Evolutionary conservation across 2,329 filamentous ascomycete genomes (phyloP).

Genomic region (Alternaria gansuensis): DNA sequence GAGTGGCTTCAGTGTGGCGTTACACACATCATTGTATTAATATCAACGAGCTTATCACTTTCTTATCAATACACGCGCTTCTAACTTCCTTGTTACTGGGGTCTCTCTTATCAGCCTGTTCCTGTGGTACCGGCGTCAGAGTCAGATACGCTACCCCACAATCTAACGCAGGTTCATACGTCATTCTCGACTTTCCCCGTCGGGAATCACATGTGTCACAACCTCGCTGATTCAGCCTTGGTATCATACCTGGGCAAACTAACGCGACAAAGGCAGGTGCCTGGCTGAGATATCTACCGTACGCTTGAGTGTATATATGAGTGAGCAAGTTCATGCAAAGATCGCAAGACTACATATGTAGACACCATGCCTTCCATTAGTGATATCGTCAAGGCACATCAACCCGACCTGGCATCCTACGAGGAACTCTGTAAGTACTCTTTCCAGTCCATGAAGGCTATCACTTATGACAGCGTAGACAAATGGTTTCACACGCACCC

Average conservation of each 20-base stretch:
- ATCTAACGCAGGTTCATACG: slow-evolving; percentile 18
- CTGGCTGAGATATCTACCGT: slow-evolving; percentile 7
- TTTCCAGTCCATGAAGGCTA: not conserved
- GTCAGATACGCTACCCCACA: slow-evolving; percentile 13
- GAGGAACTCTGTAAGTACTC: slow-evolving; percentile 46
- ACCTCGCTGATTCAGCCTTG: not conserved
- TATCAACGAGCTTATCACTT: slow-evolving; percentile 10
- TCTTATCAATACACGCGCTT: not conserved
- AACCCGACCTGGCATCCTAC: slow-evolving; percentile 41
- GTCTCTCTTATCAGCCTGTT: not conserved
- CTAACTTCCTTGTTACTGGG: not conserved
- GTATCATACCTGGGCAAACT: not conserved
- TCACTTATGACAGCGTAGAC: slow-evolving; percentile 30
- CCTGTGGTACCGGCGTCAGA: not conserved
- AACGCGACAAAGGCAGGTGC: slow-evolving; percentile 18
- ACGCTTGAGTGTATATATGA: slow-evolving; percentile 4
- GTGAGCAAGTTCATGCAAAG: not conserved
- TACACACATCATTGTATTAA: slow-evolving; percentile 19
- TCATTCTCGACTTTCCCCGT: slow-evolving; percentile 33
- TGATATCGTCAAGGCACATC: slow-evolving; percentile 37
- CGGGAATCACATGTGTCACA: slow-evolving; percentile 27
- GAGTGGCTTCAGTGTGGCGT: slow-evolving; percentile 2
- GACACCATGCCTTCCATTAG: slow-evolving; percentile 43
- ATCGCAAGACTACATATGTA: not conserved
- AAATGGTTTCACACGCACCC: slow-evolving; percentile 50